phyloP scores from a whole-genome alignment of 1,139 yeast species.

The Suhomyces taliae region DNA sequence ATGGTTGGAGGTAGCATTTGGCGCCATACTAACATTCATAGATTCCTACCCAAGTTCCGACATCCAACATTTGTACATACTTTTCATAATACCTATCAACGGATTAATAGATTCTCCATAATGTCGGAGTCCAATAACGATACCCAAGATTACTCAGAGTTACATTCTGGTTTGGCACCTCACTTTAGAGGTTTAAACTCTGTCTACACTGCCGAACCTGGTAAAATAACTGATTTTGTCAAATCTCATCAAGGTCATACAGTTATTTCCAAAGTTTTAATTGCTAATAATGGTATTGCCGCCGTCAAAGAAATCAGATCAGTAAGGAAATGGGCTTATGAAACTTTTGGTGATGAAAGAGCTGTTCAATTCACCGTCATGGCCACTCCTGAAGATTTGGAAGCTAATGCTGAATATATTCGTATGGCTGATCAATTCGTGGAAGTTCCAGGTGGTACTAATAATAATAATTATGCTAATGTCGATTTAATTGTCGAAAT shows the following conservation, averaged over 20 bases:
- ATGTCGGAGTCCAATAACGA: constrained; percentile 15
- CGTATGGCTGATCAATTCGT: constrained; percentile 99
- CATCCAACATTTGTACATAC: constrained; percentile 8
- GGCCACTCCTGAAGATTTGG: constrained; percentile 99
- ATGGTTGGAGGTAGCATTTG: constrained; percentile 9
- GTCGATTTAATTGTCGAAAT: constrained; percentile 95
- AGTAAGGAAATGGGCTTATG: constrained; percentile 98
- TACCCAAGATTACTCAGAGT: constrained; percentile 26
- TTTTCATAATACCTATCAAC: constrained; percentile 3
- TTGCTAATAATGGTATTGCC: constrained; percentile 98
- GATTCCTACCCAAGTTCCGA: constrained; percentile 3
- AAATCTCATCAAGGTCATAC: constrained; percentile 90
- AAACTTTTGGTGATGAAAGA: constrained; percentile 92
- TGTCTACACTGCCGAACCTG: constrained; percentile 67
- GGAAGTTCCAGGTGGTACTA: constrained; percentile 98
- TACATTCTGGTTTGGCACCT: constrained; percentile 52
- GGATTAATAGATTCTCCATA: constrained; percentile 5
- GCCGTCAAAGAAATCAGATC: constrained; percentile 98
- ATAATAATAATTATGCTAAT: constrained; percentile 96
- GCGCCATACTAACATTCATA: constrained; percentile 7
- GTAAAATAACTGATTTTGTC: constrained; percentile 82
- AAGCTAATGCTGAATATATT: constrained; percentile 95
- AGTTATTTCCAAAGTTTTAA: constrained; percentile 81
- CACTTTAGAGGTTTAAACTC: constrained; percentile 84
- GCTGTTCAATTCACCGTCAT: constrained; percentile 93